Base-by-base conservation (phyloP, 2,329 filamentous ascomycete species). In the Polytolypa hystricis region DNA sequence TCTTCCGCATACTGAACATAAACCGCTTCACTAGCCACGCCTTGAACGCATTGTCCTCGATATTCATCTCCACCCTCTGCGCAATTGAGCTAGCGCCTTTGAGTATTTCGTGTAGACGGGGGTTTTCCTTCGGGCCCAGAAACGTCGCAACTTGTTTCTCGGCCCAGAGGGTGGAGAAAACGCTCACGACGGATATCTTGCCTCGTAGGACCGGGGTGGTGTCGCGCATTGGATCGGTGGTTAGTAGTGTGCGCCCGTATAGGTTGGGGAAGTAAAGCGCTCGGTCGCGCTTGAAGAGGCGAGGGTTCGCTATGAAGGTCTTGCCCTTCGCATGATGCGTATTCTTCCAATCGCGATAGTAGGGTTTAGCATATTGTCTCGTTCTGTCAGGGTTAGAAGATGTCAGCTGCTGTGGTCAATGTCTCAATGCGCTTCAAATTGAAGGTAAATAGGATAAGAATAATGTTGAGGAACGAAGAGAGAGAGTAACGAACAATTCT, bases 191-290 rank as follows among this genome's bases (percentile, higher is more conserved):
- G 6, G 78, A 81, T 12, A 91, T 71, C 54, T 77, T 82, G 40
- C 83, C 84, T 32, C 69, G 64, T 39, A 96, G 70, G 3, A 80
- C 59, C 0, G 78, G 71, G 5, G 87, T 95, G 2, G 87, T 94
- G 61, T 93, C 76, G 29, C 67, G 57, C 32, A 63, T 62, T 39
- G 64, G 65, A 52, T 64, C 62, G 33, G 64, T 64, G 47, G 74
- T 77, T 37, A 73, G 64, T 19, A 95, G 69, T 2, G 86, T 95
- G 48, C 74, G 69, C 30, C 91, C 91, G 56, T 73, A 74, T 40
- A 98, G 69, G 62, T 98, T 98, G 30, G 91, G 91, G 64, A 98
- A 95, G 68, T 82, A 96, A 45, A 95, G 73, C 4, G 89, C 81
- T 35, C 78, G 72, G 26, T 93, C 84, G 46, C 72, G 72, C 52